Base-by-base conservation (phyloP, 805 yeast genomes). In the Pichia thaimueangensis region DNA sequence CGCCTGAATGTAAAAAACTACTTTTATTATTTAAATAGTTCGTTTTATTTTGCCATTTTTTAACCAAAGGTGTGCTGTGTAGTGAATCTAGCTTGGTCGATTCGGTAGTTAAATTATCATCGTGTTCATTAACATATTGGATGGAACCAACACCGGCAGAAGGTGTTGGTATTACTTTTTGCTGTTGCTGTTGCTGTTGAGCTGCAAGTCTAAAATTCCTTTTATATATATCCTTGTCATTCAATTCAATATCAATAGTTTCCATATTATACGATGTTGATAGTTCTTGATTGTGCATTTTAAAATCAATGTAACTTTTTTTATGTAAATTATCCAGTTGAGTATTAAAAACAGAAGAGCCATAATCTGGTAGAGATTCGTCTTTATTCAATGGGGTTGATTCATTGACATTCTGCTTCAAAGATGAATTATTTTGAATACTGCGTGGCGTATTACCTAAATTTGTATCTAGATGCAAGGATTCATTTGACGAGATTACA, bases 201-300 rank as follows among this genome's bases (percentile, higher is more conserved):
- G n/a, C n/a, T n/a, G n/a, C n/a, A 0, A 35, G 20, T 11, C 45
- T 36, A 7, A 42, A 13, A 10, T 21, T 25, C 13, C 20, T 37
- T 20, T 39, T 34, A 30, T 41, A 44, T 8, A n/a, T 29, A 30
- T 36, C 54, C 39, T 34, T 37, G 21, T 48, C 51, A 16, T 49
- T 62, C 30, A 70, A 56, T 49, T 78, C 81, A 29, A 76, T 59
- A 52, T 78, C 82, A 42, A 79, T 75, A 39, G 76, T 48, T 33
- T 48, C 69, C 21, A 67, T 72, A n/a, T 67, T 64, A n/a, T 60
- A 51, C 16, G 57, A 55, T 12, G 48, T 52, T 33, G 15, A 48
- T n/a, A 9, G 39, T 21, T 21, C 45, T 36, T 32, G 45, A 37
- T 29, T 49, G 36, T 59, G 64, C 12, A 48, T 47, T 23, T 55